Evolutionary conservation across 176 grass and related monocot species (phyloP).

Genomic region (Cenchrus americanus): DNA sequence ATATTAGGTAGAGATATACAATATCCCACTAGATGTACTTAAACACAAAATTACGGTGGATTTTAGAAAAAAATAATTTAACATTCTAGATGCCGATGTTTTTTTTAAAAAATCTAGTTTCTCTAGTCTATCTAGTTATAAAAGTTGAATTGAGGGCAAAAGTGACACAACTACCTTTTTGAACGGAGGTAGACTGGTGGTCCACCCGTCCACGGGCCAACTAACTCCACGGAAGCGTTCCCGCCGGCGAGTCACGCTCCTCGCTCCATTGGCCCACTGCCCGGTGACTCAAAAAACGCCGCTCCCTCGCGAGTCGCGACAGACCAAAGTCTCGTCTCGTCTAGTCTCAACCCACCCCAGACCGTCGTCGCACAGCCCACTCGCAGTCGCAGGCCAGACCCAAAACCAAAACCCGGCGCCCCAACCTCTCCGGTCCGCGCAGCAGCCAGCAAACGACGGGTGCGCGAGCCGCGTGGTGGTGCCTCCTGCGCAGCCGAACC

Average conservation of each 20-base stretch:
- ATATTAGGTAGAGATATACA: too few relatives aligned
- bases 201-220: not conserved
- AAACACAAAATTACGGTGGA: too few relatives aligned
- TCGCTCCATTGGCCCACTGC: not conserved
- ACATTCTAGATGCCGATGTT: too few relatives aligned
- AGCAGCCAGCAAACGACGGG: conserved; percentile 19
- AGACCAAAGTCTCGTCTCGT: not conserved
- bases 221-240: conserved; percentile 24
- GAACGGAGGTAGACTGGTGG: too few relatives aligned
- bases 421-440: not conserved
- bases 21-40: too few relatives aligned
- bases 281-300: not conserved
- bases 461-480: conserved; percentile 33
- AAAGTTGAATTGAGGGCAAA: too few relatives aligned
- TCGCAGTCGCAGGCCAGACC: not conserved
- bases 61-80: too few relatives aligned
- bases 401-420: not conserved
- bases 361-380: not conserved
- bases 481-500: conserved; percentile 38
- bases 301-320: conserved; percentile 16
- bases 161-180: too few relatives aligned
- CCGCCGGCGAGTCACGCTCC: not conserved
- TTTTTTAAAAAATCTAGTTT: too few relatives aligned
- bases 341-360: not conserved
- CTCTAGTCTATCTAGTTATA: too few relatives aligned